Percentiles rank a stretch among this genome's conserved stretches.
Evolutionary conservation across 306 rosid species (phyloP).

Genomic region (Casuarina equisetifolia): DNA sequence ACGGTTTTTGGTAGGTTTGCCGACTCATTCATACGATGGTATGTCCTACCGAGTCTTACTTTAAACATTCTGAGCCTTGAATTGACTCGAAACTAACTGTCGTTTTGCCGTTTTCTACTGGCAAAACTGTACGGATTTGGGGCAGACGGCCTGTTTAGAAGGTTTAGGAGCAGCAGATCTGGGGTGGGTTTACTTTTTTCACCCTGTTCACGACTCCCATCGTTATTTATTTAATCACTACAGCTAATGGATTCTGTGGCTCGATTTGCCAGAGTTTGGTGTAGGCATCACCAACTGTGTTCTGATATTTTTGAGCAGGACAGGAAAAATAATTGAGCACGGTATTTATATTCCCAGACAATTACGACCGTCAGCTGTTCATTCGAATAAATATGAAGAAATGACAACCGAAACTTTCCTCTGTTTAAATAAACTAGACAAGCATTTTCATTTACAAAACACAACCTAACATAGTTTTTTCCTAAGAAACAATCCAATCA

Average conservation of each 20-base stretch:
- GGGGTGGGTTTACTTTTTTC: constrained; percentile 32
- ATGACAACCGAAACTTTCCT: too few relatives aligned
- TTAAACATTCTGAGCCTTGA: not conserved
- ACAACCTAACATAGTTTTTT: not conserved
- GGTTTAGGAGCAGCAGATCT: constrained; percentile 7
- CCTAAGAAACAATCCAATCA: constrained; percentile 39
- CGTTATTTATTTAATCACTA: too few relatives aligned
- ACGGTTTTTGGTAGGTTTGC: constrained; percentile 65
- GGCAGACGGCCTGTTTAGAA: constrained; percentile 56
- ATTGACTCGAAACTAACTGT: constrained; percentile 32
- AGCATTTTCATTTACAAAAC: not conserved
- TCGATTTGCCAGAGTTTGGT: too few relatives aligned
- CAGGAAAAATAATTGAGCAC: too few relatives aligned
- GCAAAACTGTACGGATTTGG: constrained; percentile 55
- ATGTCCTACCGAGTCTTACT: not conserved
- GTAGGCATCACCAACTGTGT: too few relatives aligned
- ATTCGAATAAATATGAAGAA: too few relatives aligned
- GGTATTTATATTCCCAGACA: too few relatives aligned
- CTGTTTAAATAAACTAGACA: not conserved
- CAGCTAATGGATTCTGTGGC: too few relatives aligned
- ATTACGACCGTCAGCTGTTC: too few relatives aligned
- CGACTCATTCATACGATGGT: constrained; percentile 74
- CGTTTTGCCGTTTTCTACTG: constrained; percentile 57
- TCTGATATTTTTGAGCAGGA: too few relatives aligned
- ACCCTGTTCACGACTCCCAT: not conserved